A percentile compares a stretch with the other conserved stretches of the same genome.
phyloP scores from a whole-genome alignment of 495 filamentous ascomycete genomes.

The Evernia prunastri region DNA sequence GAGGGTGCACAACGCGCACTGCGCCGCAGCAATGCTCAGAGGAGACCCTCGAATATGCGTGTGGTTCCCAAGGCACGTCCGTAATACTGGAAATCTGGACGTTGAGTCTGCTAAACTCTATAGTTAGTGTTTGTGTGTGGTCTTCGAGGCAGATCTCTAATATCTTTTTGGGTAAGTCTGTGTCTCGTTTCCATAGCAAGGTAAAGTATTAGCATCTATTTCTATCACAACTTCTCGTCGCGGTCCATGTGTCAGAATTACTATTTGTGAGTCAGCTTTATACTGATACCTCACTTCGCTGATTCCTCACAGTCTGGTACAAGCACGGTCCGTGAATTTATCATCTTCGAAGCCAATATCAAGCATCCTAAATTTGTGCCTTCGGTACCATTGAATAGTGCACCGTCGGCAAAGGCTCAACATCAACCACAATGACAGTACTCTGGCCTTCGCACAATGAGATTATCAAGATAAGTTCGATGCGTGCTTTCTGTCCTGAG shows the following conservation, averaged over 20 bases:
- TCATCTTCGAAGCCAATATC: too few relatives aligned
- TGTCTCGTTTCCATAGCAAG: slow-evolving; percentile 1
- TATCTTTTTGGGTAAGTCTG: neutral
- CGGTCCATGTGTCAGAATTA: neutral
- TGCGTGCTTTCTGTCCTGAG: neutral
- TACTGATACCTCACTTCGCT: neutral
- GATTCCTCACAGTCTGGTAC: neutral
- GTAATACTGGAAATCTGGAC: neutral
- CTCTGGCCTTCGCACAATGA: neutral
- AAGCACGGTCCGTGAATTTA: too few relatives aligned
- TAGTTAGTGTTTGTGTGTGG: neutral
- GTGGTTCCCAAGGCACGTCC: neutral
- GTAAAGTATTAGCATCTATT: neutral
- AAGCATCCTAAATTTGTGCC: too few relatives aligned
- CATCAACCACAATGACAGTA: neutral
- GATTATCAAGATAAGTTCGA: neutral
- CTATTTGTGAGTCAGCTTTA: neutral
- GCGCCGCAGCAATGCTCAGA: neutral
- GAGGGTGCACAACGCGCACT: neutral
- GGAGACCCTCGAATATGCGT: neutral
- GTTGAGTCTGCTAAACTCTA: neutral
- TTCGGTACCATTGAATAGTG: too few relatives aligned
- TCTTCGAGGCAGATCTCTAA: neutral
- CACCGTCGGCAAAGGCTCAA: too few relatives aligned
- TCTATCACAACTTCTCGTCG: neutral